Percentiles rank a stretch among this genome's conserved stretches.
Evolutionary conservation across 2,329 filamentous ascomycete genomes (phyloP).

Genomic region (Clonostachys sp.): DNA sequence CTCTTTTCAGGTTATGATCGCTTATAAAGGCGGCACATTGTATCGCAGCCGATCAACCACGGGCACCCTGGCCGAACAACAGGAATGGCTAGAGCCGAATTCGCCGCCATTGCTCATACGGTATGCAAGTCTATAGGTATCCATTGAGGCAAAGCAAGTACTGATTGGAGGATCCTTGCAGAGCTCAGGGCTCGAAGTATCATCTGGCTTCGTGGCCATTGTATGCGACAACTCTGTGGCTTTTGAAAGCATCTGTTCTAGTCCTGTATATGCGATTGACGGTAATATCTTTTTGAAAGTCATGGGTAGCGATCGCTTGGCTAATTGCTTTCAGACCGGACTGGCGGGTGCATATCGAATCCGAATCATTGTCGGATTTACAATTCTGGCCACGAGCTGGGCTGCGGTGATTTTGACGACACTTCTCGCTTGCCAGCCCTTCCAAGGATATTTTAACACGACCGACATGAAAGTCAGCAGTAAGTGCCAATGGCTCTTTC

Average conservation of each 20-base stretch:
- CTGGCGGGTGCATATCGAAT: slow-evolving; percentile 20
- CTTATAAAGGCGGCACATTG: not conserved
- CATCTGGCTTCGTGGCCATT: slow-evolving; percentile 51
- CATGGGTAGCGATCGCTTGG: too few species aligned
- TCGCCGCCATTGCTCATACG: not conserved
- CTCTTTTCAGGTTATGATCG: not conserved
- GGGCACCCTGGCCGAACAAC: not conserved
- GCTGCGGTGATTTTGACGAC: slow-evolving; percentile 42
- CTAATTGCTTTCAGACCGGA: not conserved
- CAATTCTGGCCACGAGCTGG: slow-evolving; percentile 41
- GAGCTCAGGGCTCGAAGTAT: slow-evolving; percentile 51
- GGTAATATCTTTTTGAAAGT: slow-evolving; percentile 7
- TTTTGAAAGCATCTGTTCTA: slow-evolving; percentile 51
- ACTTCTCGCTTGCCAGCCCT: slow-evolving; percentile 46
- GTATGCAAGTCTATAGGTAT: too few species aligned
- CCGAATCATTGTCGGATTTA: slow-evolving; percentile 45
- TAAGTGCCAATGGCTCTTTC: slow-evolving; percentile 17
- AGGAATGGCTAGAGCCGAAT: not conserved
- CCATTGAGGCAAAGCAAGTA: not conserved
- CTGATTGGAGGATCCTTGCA: slow-evolving; percentile 6
- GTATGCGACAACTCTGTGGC: slow-evolving; percentile 49
- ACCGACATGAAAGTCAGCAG: slow-evolving; percentile 51
- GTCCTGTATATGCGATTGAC: slow-evolving; percentile 53
- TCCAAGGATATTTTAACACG: slow-evolving; percentile 51
- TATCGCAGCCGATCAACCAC: not conserved